A percentile compares a stretch with the other conserved stretches of the same genome.
These are phyloP conservation scores for Trichoderma lentiforme DNA, from an alignment of 2,329 filamentous ascomycete species.

Conservation along the genomic window DNA sequence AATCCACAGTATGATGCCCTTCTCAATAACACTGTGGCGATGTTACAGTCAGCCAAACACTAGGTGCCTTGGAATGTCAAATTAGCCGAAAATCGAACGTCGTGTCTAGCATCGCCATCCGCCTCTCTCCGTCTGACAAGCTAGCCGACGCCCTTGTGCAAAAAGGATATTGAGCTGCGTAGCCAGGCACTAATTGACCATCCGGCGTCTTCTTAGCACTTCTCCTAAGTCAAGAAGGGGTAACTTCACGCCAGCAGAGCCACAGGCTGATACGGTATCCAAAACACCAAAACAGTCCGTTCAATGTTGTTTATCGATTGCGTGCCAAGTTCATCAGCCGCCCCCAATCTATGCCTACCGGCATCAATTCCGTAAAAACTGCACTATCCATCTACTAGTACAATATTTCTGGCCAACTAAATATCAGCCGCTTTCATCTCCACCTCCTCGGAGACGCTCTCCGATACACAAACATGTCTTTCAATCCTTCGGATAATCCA, in stretches of 20 bases:
- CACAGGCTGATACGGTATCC: not conserved
- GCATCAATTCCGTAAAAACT: not conserved
- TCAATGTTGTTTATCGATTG: not conserved
- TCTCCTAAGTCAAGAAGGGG: not conserved
- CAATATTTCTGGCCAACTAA: not conserved
- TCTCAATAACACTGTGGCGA: not conserved
- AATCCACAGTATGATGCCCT: not conserved
- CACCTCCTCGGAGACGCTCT: not conserved
- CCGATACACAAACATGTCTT: not conserved
- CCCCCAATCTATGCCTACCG: not conserved
- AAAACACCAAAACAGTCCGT: not conserved
- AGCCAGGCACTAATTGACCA: not conserved
- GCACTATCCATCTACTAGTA: not conserved
- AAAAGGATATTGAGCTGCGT: not conserved
- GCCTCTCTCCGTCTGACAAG: not conserved
- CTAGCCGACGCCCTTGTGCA: not conserved
- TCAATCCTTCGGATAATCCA: not conserved
- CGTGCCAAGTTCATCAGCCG: too few relatives aligned
- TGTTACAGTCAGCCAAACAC: not conserved
- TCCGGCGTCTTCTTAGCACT: not conserved
- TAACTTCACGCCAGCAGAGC: not conserved
- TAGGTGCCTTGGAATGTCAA: not conserved
- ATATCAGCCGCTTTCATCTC: not conserved
- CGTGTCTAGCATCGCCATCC: not conserved
- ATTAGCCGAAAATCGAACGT: not conserved